Evolutionary conservation across 2,329 filamentous ascomycete genomes (phyloP).

Genomic region (Endothia cerciana): DNA sequence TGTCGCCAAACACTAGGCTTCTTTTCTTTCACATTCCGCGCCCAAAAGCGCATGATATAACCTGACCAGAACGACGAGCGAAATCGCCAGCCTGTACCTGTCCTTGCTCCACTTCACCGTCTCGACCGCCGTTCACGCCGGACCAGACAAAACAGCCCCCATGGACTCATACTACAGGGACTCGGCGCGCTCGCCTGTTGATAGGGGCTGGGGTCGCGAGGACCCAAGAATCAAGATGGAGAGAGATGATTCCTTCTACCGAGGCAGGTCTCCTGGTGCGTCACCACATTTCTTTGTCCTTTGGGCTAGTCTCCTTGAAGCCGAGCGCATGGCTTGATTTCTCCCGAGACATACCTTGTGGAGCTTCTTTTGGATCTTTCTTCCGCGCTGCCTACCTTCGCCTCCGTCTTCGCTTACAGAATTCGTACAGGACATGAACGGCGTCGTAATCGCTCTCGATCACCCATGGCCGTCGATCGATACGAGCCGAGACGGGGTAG

Average conservation of each 20-base stretch:
- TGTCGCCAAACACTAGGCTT: slow-evolving; percentile 55
- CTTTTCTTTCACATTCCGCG: slow-evolving; percentile 35
- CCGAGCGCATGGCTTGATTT: neutral
- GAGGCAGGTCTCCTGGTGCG: slow-evolving; percentile 73
- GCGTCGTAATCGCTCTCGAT: slow-evolving; percentile 69
- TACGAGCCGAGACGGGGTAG: slow-evolving; percentile 74
- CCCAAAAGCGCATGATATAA: slow-evolving; percentile 32
- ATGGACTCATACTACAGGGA: slow-evolving; percentile 66
- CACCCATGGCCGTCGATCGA: slow-evolving; percentile 71
- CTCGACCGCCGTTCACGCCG: slow-evolving; percentile 19
- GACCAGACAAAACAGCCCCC: slow-evolving; percentile 26
- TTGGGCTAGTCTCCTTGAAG: neutral
- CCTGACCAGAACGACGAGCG: slow-evolving; percentile 35
- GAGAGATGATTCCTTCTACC: slow-evolving; percentile 63
- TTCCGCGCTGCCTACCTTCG: slow-evolving; percentile 2
- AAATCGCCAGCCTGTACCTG: slow-evolving; percentile 4
- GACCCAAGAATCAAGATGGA: slow-evolving; percentile 57
- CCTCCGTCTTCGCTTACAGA: slow-evolving; percentile 33
- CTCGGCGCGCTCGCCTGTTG: slow-evolving; percentile 55
- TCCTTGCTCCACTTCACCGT: neutral
- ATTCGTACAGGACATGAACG: slow-evolving; percentile 57
- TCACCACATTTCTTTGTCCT: slow-evolving; percentile 33
- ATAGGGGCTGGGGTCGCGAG: slow-evolving; percentile 59
- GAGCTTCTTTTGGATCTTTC: slow-evolving; percentile 1
- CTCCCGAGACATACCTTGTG: neutral